Evolutionary conservation across 2,329 filamentous ascomycete genomes (phyloP).

Genomic region (Lachnellula willkommii): DNA sequence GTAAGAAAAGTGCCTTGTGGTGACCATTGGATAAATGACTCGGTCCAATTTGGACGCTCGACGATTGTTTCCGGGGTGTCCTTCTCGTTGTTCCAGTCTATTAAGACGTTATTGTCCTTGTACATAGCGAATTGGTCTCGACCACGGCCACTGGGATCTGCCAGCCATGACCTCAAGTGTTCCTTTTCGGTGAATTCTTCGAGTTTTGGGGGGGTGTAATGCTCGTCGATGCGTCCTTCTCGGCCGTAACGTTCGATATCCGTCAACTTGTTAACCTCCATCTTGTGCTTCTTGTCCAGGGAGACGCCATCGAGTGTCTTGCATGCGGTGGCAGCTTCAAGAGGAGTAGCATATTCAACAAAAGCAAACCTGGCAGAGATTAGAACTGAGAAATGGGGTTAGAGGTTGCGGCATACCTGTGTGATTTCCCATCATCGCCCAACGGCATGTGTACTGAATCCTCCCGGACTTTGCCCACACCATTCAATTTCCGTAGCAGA

Average conservation of each 20-base stretch:
- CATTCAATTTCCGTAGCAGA: conserved; percentile 84
- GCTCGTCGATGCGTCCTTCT: conserved; percentile 88
- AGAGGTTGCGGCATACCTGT: conserved; percentile 57
- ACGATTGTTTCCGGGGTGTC: conserved; percentile 83
- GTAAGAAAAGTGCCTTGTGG: conserved; percentile 90
- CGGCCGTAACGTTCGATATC: conserved; percentile 95
- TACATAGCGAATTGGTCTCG: conserved; percentile 96
- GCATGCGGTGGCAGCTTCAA: conserved; percentile 82
- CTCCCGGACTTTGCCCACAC: conserved; percentile 77
- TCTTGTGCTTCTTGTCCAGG: conserved; percentile 94
- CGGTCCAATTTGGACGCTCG: conserved; percentile 93
- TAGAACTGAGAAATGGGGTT: conserved; percentile 10
- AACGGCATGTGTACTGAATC: conserved; percentile 92
- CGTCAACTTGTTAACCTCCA: conserved; percentile 95
- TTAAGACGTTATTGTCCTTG: conserved; percentile 82
- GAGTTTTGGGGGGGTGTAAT: conserved; percentile 76
- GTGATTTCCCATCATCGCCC: conserved; percentile 76
- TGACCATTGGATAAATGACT: conserved; percentile 97
- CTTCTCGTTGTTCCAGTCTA: conserved; percentile 98
- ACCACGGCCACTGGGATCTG: conserved; percentile 70
- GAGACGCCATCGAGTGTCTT: conserved; percentile 81
- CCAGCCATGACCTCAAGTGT: conserved; percentile 89
- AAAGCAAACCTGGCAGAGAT: conserved; percentile 72
- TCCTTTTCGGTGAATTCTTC: conserved; percentile 87
- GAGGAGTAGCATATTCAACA: conserved; percentile 88